Conservation (phyloP, 1,284 basidiomycete species). For the Rhodotorula mucilaginosa region DNA sequence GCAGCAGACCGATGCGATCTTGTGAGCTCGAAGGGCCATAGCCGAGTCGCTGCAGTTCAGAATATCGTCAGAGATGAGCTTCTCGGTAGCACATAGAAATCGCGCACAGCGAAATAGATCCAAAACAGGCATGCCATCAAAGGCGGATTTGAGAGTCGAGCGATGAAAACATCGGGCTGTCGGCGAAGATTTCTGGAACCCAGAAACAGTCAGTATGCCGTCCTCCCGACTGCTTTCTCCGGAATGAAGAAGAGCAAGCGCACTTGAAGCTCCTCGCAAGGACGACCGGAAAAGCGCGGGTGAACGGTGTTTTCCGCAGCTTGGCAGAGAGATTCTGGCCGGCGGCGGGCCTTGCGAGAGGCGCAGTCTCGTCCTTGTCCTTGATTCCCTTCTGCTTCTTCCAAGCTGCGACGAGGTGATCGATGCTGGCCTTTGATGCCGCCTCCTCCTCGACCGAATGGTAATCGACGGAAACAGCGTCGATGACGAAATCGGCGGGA, state of each 20-base stretch:
- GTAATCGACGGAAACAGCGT: slow-evolving; percentile 33
- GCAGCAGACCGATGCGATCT: slow-evolving; percentile 50
- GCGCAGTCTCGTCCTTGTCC: too few species aligned
- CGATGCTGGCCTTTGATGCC: slow-evolving; percentile 8
- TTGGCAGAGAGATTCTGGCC: neutral
- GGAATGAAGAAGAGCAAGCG: neutral
- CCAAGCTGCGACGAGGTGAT: slow-evolving; percentile 16
- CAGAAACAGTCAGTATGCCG: neutral
- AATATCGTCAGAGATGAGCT: neutral
- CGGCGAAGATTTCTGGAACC: slow-evolving; percentile 31
- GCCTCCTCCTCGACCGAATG: slow-evolving; percentile 10
- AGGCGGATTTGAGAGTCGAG: slow-evolving; percentile 36
- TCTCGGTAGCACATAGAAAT: neutral
- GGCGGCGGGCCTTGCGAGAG: too few species aligned
- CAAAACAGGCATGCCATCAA: slow-evolving; percentile 47
- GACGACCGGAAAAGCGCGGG: slow-evolving; percentile 32
- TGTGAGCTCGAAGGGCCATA: slow-evolving; percentile 51
- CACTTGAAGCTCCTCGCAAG: slow-evolving; percentile 30
- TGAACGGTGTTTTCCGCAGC: slow-evolving; percentile 20
- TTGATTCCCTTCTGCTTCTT: neutral
- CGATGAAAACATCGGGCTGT: slow-evolving; percentile 39
- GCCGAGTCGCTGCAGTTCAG: slow-evolving; percentile 40
- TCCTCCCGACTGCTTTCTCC: neutral
- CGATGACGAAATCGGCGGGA: slow-evolving; percentile 41
- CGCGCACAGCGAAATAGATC: slow-evolving; percentile 49